These are phyloP conservation scores for Cenococcum geophilum DNA, from an alignment of 495 filamentous ascomycete genomes.

Conservation along the genomic window DNA sequence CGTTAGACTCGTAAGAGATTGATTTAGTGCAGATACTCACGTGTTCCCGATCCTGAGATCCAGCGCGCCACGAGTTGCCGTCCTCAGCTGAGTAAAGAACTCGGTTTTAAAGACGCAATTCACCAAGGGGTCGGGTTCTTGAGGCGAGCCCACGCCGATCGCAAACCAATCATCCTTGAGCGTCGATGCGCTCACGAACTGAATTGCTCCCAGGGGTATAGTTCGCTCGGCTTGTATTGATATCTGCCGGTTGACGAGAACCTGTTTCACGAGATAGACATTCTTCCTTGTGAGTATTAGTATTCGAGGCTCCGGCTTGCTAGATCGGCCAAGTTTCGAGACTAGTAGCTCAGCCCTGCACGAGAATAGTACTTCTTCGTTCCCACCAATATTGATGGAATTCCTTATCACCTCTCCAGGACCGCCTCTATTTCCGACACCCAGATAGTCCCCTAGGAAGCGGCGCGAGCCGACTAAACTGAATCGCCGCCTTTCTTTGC, in stretches of 20 bases:
- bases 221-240: slow-evolving; percentile 74
- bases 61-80: slow-evolving; percentile 66
- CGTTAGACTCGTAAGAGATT: slow-evolving; percentile 29
- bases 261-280: slow-evolving; percentile 82
- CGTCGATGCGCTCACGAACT: slow-evolving; percentile 70
- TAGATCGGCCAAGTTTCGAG: slow-evolving; percentile 91
- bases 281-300: slow-evolving; percentile 78
- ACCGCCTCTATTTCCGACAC: slow-evolving; percentile 70
- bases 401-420: slow-evolving; percentile 76
- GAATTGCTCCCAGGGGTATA: slow-evolving; percentile 78
- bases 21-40: slow-evolving; percentile 34
- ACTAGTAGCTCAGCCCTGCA: slow-evolving; percentile 83
- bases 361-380: slow-evolving; percentile 78
- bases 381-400: slow-evolving; percentile 55
- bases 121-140: slow-evolving; percentile 86
- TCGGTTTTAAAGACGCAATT: slow-evolving; percentile 96
- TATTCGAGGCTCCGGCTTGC: slow-evolving; percentile 81
- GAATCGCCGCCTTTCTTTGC: slow-evolving; percentile 87
- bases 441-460: slow-evolving; percentile 94
- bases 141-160: slow-evolving; percentile 74
- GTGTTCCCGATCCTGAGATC: slow-evolving; percentile 74
- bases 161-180: slow-evolving; percentile 96
- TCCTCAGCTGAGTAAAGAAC: slow-evolving; percentile 83
- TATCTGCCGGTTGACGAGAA: slow-evolving; percentile 72
- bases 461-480: slow-evolving; percentile 84